phyloP scores from a whole-genome alignment of 257 asterid genomes.

The Penstemon eatonii region DNA sequence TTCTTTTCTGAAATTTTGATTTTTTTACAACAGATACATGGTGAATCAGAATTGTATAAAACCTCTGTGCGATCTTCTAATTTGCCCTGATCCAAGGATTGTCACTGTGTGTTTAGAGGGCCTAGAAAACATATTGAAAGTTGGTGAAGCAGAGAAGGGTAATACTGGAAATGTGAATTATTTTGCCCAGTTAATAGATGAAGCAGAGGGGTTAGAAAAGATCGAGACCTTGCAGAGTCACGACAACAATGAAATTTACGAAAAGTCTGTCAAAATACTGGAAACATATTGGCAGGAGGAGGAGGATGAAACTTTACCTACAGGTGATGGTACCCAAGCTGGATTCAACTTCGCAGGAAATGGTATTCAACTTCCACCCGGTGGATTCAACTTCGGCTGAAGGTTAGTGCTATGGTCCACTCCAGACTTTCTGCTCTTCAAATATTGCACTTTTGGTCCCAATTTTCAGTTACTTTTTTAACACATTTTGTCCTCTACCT shows the following conservation, averaged over 20 bases:
- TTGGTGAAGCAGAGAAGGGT: constrained; percentile 77
- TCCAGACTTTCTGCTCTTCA: neutral
- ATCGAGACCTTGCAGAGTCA: constrained; percentile 81
- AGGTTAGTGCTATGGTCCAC: constrained; percentile 29
- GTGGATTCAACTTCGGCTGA: constrained; percentile 75
- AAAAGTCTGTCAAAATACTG: constrained; percentile 33
- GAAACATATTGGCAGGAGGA: constrained; percentile 90
- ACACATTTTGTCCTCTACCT: too few relatives aligned
- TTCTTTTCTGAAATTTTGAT: neutral
- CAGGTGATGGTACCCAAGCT: constrained; percentile 50
- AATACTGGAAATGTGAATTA: constrained; percentile 56
- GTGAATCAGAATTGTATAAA: constrained; percentile 73
- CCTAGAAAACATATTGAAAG: constrained; percentile 79
- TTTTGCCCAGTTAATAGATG: constrained; percentile 71
- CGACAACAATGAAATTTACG: constrained; percentile 71
- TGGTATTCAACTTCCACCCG: constrained; percentile 58
- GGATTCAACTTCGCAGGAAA: constrained; percentile 74
- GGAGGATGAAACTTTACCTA: constrained; percentile 59
- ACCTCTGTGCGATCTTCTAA: constrained; percentile 79
- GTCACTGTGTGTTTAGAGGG: constrained; percentile 85
- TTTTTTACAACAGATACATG: constrained; percentile 9
- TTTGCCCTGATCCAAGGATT: constrained; percentile 80
- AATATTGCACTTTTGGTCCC: neutral
- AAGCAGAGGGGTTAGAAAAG: constrained; percentile 81
- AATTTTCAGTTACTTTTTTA: too few relatives aligned